Evolutionary conservation across 805 yeast species (phyloP).

Genomic region (Candida andamanensis): DNA sequence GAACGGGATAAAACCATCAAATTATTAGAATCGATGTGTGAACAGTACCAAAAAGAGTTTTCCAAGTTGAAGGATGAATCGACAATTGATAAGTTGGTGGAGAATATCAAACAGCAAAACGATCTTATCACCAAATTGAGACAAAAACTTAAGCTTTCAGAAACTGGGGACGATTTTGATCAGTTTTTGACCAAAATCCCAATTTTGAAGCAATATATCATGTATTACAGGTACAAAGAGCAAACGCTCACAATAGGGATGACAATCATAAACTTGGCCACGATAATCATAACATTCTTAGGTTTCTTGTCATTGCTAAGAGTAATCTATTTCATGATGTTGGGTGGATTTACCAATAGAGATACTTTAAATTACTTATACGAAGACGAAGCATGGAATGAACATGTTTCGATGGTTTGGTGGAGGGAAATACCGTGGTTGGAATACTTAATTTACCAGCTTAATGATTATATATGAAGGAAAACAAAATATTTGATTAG

Average conservation of each 20-base stretch:
- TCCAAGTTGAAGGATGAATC: constrained; percentile 9
- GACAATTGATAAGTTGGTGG: constrained; percentile 11
- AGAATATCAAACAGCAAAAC: constrained; percentile 18
- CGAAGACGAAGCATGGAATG: constrained; percentile 1
- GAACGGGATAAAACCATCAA: constrained; percentile 16
- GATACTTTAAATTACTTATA: constrained; percentile 8
- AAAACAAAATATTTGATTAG: too few species aligned
- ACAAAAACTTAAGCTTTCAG: constrained; percentile 11
- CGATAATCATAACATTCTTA: constrained; percentile 18
- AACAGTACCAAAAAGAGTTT: constrained; percentile 14
- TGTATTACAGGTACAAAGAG: constrained; percentile 20
- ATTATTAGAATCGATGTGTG: constrained; percentile 15
- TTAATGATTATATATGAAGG: constrained; percentile 12
- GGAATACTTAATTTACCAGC: constrained; percentile 20
- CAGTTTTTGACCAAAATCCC: constrained; percentile 22
- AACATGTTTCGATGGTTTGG: constrained; percentile 16
- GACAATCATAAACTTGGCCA: constrained; percentile 16
- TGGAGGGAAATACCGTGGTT: constrained; percentile 30
- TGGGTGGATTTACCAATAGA: constrained; percentile 1
- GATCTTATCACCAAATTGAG: constrained; percentile 14
- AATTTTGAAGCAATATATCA: constrained; percentile 24
- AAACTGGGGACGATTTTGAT: constrained; percentile 3
- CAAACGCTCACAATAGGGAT: constrained; percentile 16
- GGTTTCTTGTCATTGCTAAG: constrained; percentile 16
- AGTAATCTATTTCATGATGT: constrained; percentile 12